Base-by-base conservation (phyloP, 495 filamentous ascomycete genomes). In the Penicillium malachiteum region DNA sequence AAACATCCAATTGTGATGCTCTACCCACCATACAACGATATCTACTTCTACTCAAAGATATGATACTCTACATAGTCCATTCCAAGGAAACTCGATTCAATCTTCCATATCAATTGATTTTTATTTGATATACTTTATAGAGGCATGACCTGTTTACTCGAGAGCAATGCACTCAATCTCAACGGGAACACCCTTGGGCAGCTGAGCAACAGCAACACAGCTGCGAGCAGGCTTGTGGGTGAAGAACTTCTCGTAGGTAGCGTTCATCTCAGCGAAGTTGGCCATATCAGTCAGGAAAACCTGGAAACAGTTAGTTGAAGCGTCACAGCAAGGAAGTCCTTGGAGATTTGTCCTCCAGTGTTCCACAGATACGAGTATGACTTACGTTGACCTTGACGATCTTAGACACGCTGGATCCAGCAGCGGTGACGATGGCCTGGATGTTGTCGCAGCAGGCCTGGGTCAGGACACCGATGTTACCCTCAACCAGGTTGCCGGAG, bases 151-250 rank as follows among this genome's bases (percentile, higher is more conserved):
- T 40, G 55, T 67, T 63, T 68, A 78, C 55, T 80, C 72, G 52
- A 92, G 48, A 76, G 87, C 74, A 88, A 84, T 68, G 72, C 87
- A 90, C 82, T 97, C 93, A 70, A 97, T 96, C 84, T 97, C 93
- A 50, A 96, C 86, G 48, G 86, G 83, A 46, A 92, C 92, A 35
- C 85, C 87, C 83, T 96, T 96, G 50, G 93, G 93, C 59, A 97
- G 79, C 77, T 92, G 84, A 70, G 85, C 84, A 46, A 93, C 93
- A 48, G 91, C 93, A 53, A 97, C 89, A 74, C 93, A 97, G 76
- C 89, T 94, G 45, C 93, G 83, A 31, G 93, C 91, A 14, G 93
- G 93, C 81, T 92, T 94, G 76, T 90, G 87, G 37, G 77, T 75
- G 73, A 96, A 94, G 79, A 85, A 88, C 77, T 89, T 89, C 77